Conservation (phyloP, 495 filamentous ascomycete species). For the Podospora sp. region DNA sequence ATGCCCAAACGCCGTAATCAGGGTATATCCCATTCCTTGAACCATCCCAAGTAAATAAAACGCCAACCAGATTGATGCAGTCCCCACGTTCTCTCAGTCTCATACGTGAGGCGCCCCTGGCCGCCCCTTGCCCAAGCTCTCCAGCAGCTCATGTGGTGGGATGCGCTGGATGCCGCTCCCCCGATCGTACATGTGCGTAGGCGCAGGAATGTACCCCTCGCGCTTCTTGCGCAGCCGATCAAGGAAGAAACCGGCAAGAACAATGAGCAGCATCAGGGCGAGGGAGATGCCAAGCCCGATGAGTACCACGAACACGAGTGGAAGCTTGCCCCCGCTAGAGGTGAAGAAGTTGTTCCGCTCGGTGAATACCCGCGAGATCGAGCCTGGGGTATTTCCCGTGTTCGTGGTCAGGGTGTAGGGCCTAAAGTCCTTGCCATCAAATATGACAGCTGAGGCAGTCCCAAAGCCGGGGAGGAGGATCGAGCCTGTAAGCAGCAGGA, state of each 20-base stretch:
- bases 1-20: constrained; percentile 19
- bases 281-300: constrained; percentile 91
- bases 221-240: constrained; percentile 81
- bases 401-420: constrained; percentile 81
- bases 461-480: constrained; percentile 76
- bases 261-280: constrained; percentile 83
- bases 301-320: constrained; percentile 84
- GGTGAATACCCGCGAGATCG: constrained; percentile 76
- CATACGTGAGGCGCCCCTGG: constrained; percentile 48
- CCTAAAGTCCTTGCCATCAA: constrained; percentile 72
- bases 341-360: constrained; percentile 69
- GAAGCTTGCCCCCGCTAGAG: constrained; percentile 52
- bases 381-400: constrained; percentile 63
- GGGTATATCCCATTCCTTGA: constrained; percentile 22
- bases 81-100: constrained; percentile 15
- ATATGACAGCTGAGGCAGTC: constrained; percentile 80
- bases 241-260: constrained; percentile 78
- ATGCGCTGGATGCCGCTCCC: constrained; percentile 75
- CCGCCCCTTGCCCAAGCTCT: constrained; percentile 43
- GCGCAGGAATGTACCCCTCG: constrained; percentile 85
- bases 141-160: constrained; percentile 80
- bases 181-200: constrained; percentile 72
- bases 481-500: constrained; percentile 80
- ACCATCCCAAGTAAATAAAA: constrained; percentile 7
- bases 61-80: constrained; percentile 15